phyloP scores from a whole-genome alignment of 345 rosid species.

The Citrus unshiu region DNA sequence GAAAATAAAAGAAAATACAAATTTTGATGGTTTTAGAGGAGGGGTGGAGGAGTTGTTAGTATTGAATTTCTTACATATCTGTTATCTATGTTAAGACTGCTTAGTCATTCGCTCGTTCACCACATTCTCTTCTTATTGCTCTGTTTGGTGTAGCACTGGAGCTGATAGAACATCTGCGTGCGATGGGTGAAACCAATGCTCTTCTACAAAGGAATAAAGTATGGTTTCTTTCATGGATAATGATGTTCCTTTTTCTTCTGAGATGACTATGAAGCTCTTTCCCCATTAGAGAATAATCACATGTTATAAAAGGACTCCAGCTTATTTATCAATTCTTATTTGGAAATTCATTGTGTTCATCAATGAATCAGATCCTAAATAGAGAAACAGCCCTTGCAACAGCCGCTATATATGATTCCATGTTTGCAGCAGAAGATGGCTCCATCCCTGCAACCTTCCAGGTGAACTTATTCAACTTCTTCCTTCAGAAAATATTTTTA shows the following conservation, averaged over 20 bases:
- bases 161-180: slow-evolving; percentile 89
- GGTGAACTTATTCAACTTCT: slow-evolving; percentile 32
- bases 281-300: not conserved
- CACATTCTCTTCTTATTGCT: not conserved
- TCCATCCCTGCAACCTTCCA: slow-evolving; percentile 92
- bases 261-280: not conserved
- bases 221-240: slow-evolving; percentile 18
- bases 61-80: too few species aligned
- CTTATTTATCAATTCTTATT: not conserved
- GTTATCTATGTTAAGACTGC: not conserved
- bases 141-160: slow-evolving; percentile 58
- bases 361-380: slow-evolving; percentile 52
- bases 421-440: slow-evolving; percentile 94
- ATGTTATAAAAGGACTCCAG: not conserved
- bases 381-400: slow-evolving; percentile 93
- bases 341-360: not conserved
- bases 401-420: slow-evolving; percentile 91
- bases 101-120: not conserved
- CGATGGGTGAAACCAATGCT: slow-evolving; percentile 98
- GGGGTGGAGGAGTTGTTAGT: too few species aligned
- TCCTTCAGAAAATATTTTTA: not conserved
- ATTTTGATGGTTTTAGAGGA: too few species aligned
- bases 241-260: not conserved
- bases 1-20: too few species aligned
- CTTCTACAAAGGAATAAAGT: slow-evolving; percentile 78